Conservation (phyloP, 2,329 filamentous ascomycete genomes). For the Talaromyces pinophilus region DNA sequence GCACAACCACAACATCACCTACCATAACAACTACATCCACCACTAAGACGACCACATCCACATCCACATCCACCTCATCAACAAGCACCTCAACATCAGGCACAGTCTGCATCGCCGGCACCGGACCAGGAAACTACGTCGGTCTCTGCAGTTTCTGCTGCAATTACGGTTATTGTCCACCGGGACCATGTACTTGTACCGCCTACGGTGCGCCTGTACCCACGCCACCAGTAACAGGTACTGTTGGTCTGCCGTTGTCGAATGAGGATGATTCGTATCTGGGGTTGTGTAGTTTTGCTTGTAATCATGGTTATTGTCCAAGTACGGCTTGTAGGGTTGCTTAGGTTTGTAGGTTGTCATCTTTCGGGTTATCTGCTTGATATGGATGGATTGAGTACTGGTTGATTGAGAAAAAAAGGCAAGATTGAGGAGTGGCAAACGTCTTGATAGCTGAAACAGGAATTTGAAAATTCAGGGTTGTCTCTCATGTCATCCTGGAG, state of each 20-base stretch:
- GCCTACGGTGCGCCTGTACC: constrained; percentile 28
- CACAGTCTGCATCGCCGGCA: constrained; percentile 31
- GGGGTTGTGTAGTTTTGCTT: constrained; percentile 52
- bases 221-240: constrained; percentile 30
- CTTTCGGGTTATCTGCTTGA: not conserved
- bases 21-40: not conserved
- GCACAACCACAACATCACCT: not conserved
- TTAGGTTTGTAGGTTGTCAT: not conserved
- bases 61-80: constrained; percentile 11
- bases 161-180: constrained; percentile 35
- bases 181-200: constrained; percentile 36
- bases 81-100: constrained; percentile 8
- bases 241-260: constrained; percentile 27
- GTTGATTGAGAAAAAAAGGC: not conserved
- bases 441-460: not conserved
- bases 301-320: constrained; percentile 52
- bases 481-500: not conserved
- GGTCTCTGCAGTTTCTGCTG: constrained; percentile 37
- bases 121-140: constrained; percentile 33
- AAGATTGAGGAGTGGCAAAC: not conserved
- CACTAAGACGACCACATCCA: not conserved
- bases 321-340: constrained; percentile 25
- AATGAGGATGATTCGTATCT: constrained; percentile 40
- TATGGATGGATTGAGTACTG: not conserved
- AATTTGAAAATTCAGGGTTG: not conserved